Conservation (phyloP, 495 filamentous ascomycete genomes). For the Hypoxylon subgilvum region DNA sequence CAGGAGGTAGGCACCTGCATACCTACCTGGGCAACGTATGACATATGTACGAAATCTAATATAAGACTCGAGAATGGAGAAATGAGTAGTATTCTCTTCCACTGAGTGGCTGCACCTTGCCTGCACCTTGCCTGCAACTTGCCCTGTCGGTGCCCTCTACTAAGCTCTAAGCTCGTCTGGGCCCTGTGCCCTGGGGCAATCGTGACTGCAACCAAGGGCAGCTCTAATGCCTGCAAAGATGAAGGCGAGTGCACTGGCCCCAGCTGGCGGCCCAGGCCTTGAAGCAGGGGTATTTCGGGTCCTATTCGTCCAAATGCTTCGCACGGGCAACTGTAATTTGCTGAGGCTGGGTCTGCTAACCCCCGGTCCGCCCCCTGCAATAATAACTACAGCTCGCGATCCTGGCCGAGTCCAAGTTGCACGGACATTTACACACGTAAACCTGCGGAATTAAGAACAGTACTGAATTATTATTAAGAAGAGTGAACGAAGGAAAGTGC, state of each 20-base stretch:
- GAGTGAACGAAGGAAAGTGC: neutral
- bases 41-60: too few species aligned
- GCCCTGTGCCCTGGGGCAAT: too few species aligned
- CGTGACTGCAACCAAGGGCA: slow-evolving; percentile 8
- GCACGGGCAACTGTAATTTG: slow-evolving; percentile 37
- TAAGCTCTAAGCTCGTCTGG: neutral
- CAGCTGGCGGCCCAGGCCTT: slow-evolving; percentile 22
- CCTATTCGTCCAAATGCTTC: slow-evolving; percentile 28
- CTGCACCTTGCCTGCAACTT: too few species aligned
- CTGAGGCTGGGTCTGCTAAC: slow-evolving; percentile 20
- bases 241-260: slow-evolving; percentile 29
- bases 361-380: slow-evolving; percentile 23
- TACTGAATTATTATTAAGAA: too few species aligned
- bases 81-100: too few species aligned
- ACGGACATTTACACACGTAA: too few species aligned
- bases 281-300: slow-evolving; percentile 22
- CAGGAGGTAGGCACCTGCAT: too few species aligned
- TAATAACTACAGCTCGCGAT: slow-evolving; percentile 8
- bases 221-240: slow-evolving; percentile 11
- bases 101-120: too few species aligned
- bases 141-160: too few species aligned
- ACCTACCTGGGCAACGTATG: too few species aligned
- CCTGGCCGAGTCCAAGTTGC: neutral
- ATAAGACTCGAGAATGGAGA: too few species aligned
- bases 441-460: too few species aligned